Percentiles rank a stretch among this genome's conserved stretches.
These are phyloP conservation scores for Allomyces macrogynus DNA, from an alignment of 192 early-diverging fungal species.

Conservation along the genomic window DNA sequence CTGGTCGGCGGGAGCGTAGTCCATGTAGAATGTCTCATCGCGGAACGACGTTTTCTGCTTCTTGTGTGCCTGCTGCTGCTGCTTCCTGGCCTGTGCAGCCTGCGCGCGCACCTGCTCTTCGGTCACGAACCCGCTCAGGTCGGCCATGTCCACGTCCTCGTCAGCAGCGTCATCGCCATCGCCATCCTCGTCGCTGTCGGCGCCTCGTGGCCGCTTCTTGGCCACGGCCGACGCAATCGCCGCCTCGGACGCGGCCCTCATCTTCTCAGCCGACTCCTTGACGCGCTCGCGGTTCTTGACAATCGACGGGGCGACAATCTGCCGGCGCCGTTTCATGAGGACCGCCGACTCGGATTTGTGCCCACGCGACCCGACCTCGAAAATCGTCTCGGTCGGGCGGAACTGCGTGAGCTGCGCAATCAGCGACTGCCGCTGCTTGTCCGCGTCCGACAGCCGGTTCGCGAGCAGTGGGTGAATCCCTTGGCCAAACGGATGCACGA, in stretches of 20 bases:
- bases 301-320: conserved; percentile 14
- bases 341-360: conserved; percentile 41
- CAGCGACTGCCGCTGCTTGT: neutral
- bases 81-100: conserved; percentile 1
- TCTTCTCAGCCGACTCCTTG: conserved; percentile 22
- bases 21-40: conserved; percentile 76
- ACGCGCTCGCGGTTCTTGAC: conserved; percentile 44
- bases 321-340: conserved; percentile 23
- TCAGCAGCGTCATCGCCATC: conserved; percentile 11
- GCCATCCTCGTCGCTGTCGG: conserved; percentile 12
- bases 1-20: conserved; percentile 59
- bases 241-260: conserved; percentile 7
- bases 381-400: conserved; percentile 46
- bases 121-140: conserved; percentile 1
- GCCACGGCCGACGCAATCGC: conserved; percentile 11
- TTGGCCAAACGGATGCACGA: conserved; percentile 21
- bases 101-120: neutral
- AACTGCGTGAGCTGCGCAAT: conserved; percentile 10
- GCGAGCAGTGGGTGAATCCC: conserved; percentile 61
- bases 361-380: conserved; percentile 79
- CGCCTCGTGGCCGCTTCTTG: conserved; percentile 10
- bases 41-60: conserved; percentile 16
- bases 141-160: conserved; percentile 5
- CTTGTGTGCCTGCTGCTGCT: neutral
- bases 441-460: neutral